These are phyloP conservation scores for Mortierella sp. DNA, from an alignment of 371 early-diverging fungal genomes.

Conservation along the genomic window DNA sequence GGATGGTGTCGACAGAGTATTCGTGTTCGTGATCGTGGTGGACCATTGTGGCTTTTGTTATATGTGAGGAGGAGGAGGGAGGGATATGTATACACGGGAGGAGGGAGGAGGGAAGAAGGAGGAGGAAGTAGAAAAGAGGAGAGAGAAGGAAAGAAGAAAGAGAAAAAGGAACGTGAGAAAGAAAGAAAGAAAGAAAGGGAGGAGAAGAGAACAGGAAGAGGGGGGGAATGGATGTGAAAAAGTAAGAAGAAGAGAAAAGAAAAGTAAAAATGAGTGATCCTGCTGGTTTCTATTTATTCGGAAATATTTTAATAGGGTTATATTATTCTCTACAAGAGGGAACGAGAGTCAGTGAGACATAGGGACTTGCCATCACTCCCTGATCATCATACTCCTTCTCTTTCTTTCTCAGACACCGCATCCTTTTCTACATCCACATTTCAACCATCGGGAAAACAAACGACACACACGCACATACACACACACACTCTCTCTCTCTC, in stretches of 20 bases:
- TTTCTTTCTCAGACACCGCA: no score
- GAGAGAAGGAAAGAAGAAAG: not conserved
- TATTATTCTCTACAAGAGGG: not conserved
- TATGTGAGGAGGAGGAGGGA: not conserved
- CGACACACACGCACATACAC: no score
- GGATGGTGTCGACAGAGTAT: conserved; percentile 75
- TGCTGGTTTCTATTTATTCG: not conserved
- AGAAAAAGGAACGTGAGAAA: not conserved
- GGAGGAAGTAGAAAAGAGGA: not conserved
- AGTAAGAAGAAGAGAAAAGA: conserved; percentile 16
- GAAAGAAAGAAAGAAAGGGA: not conserved
- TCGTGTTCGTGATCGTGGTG: conserved; percentile 58
- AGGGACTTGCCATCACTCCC: not conserved
- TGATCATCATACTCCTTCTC: not conserved
- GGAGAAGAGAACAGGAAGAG: not conserved
- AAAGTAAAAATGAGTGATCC: not conserved
- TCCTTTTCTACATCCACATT: no score
- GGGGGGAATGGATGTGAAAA: not conserved
- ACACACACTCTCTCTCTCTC: no score
- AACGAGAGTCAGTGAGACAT: no score
- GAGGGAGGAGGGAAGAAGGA: not conserved
- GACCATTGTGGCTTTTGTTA: conserved; percentile 26
- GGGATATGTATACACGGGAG: not conserved
- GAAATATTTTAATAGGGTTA: not conserved
- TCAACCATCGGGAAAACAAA: no score